These are phyloP conservation scores for Saccharomyces hybrid DNA, from an alignment of 1,139 yeast genomes.

Conservation along the genomic window DNA sequence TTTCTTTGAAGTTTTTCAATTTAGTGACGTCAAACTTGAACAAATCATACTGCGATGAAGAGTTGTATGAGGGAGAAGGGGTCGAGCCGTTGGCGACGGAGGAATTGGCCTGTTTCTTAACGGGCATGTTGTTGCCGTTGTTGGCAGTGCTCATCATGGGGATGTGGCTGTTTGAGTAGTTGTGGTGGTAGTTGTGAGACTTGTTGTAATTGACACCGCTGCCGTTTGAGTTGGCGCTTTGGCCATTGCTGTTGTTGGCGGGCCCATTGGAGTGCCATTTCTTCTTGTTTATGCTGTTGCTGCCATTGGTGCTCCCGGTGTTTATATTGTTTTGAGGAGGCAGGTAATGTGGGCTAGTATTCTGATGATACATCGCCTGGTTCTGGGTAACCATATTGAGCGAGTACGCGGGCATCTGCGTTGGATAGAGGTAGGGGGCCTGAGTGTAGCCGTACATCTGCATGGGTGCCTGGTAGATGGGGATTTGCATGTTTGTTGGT, in stretches of 20 bases:
- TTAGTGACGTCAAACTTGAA: constrained; percentile 29
- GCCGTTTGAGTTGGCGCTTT: not conserved
- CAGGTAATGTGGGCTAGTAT: constrained; percentile 15
- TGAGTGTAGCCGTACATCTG: constrained; percentile 28
- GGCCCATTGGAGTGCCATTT: constrained; percentile 12
- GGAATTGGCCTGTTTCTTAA: constrained; percentile 3
- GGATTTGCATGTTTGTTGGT: constrained; percentile 28
- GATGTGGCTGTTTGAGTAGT: not conserved
- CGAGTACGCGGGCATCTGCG: constrained; percentile 27
- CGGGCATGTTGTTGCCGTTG: constrained; percentile 6
- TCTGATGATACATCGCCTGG: constrained; percentile 22
- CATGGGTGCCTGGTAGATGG: constrained; percentile 27
- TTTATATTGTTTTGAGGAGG: constrained; percentile 3
- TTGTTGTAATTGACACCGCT: constrained; percentile 2
- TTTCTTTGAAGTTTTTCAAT: constrained; percentile 12
- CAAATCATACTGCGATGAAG: constrained; percentile 12
- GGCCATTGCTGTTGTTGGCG: not conserved
- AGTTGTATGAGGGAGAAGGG: not conserved
- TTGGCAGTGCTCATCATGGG: constrained; percentile 3
- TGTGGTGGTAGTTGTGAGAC: constrained; percentile 3
- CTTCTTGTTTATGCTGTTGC: constrained; percentile 8
- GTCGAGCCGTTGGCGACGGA: constrained; percentile 1
- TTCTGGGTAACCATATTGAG: constrained; percentile 27
- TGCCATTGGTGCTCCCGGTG: constrained; percentile 5
- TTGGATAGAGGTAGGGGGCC: constrained; percentile 27